Evolutionary conservation across 1,284 basidiomycete species (phyloP).

Genomic region (Trichosporon ovoides): DNA sequence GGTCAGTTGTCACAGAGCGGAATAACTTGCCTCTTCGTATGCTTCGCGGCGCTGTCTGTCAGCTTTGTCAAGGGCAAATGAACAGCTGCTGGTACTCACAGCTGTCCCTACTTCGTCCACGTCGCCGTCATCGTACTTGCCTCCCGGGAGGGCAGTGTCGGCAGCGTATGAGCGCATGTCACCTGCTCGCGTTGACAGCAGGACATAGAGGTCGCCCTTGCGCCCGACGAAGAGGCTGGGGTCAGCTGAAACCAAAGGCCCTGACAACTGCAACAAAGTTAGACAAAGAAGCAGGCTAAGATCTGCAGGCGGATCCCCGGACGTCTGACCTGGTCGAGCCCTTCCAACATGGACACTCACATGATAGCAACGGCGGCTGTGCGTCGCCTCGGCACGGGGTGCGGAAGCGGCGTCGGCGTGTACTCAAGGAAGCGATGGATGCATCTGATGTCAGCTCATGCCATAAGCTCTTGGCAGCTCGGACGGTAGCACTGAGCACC

Average conservation of each 20-base stretch:
- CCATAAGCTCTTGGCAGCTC: too few species aligned
- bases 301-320: not conserved
- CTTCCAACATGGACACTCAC: conserved; percentile 13
- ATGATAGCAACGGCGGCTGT: conserved; percentile 42
- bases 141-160: conserved; percentile 77
- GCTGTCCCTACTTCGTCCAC: conserved; percentile 68
- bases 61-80: not conserved
- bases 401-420: conserved; percentile 14
- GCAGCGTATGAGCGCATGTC: conserved; percentile 69
- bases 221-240: conserved; percentile 65
- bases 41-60: conserved; percentile 61
- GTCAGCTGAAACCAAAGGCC: not conserved
- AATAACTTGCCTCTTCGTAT: conserved; percentile 58
- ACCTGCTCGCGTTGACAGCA: conserved; percentile 61
- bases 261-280: too few species aligned
- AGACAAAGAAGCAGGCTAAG: too few species aligned
- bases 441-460: conserved; percentile 29
- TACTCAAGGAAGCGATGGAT: conserved; percentile 36
- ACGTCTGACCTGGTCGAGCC: too few species aligned
- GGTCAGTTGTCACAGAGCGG: not conserved
- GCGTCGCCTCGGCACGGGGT: conserved; percentile 29
- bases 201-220: conserved; percentile 70
- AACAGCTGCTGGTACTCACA: conserved; percentile 53
- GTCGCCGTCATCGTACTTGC: conserved; percentile 67
- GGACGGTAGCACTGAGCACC: too few species aligned